Percentiles rank a stretch among this genome's conserved stretches.
These are phyloP conservation scores for Petunia secreta DNA, from an alignment of 257 asterid genomes.

Conservation along the genomic window DNA sequence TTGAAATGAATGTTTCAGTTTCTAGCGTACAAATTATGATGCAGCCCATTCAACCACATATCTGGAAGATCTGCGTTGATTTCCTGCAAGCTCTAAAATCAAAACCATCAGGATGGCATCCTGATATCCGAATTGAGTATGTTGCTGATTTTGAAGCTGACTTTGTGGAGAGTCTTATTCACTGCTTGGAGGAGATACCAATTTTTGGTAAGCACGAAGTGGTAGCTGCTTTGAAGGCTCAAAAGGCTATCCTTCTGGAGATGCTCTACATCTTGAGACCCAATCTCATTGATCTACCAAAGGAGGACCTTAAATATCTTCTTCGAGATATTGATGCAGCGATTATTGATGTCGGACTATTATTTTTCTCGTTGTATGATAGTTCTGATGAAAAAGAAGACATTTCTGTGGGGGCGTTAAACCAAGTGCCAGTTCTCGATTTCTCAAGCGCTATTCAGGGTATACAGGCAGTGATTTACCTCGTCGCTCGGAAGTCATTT, in stretches of 20 bases:
- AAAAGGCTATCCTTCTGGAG: not conserved
- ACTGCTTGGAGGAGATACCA: not conserved
- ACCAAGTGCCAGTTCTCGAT: not conserved
- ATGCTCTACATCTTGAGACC: not conserved
- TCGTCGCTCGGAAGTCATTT: not conserved
- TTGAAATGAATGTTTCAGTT: not conserved
- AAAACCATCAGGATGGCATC: not conserved
- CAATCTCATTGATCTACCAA: conserved; percentile 1
- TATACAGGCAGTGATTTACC: not conserved
- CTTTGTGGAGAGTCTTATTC: not conserved
- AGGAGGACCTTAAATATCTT: not conserved
- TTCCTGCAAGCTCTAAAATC: conserved; percentile 6
- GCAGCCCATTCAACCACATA: not conserved
- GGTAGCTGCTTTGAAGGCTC: not conserved
- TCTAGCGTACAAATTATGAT: not conserved
- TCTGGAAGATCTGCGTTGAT: not conserved
- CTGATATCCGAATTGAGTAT: not conserved
- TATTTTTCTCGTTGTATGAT: not conserved
- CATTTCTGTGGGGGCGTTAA: too few relatives aligned
- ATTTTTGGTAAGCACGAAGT: not conserved
- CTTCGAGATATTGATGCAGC: not conserved
- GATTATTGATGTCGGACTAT: conserved; percentile 2
- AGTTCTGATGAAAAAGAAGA: not conserved
- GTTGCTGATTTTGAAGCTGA: not conserved
- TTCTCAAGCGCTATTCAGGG: not conserved